Evolutionary conservation across 2,329 filamentous ascomycete genomes (phyloP), one percentile per base, ranked within the genome.

Genomic region (Hortaea sp.): DNA sequence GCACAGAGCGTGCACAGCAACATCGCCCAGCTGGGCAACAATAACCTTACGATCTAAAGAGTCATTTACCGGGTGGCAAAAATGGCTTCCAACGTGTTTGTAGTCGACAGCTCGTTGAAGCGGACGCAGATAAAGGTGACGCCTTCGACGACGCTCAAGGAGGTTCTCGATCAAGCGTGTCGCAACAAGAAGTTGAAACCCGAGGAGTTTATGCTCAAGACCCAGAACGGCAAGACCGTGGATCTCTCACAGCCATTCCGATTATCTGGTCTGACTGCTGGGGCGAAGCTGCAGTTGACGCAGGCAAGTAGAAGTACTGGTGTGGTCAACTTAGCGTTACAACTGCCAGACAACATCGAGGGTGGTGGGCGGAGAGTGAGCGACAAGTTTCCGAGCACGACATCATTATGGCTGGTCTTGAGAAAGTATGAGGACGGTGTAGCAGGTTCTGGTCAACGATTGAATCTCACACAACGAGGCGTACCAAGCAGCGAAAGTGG

Each of bases 241-340:
- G 88, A 95, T 59, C 77, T 98, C 6, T 90, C 88, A 5, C 76
- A 88, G 46, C 84, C 86, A 38, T 87, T 89, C 63, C 82, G 90
- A 41, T 79, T 90, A 29, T 84, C 88, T 5, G 87, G 88, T 42
- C 81, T 98, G 5, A 74, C 77, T 9, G 78, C 86, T 34, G 92
- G 92, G 51, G 90, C 92, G 49, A 94, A 94, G 63, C 79, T 98
- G 48, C 89, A 97, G 62, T 84, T 98, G 42, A 84, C 95, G 20
- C 82, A 87, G 61, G 82, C 84, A 49, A 92, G 89, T 40, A 85
- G 86, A 47, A 92, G 88, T 0, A 84, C 89, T 0, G 83, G 87
- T 1, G 84, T 84, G 41, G 84, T 98, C 46, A 88, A 84, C 37
- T 84, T 98, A 38, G 90, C 87, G n/a, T 71, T 98, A 9, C 86